These are phyloP conservation scores for Mycogone perniciosa DNA, from an alignment of 2,329 filamentous ascomycete genomes.

Conservation along the genomic window DNA sequence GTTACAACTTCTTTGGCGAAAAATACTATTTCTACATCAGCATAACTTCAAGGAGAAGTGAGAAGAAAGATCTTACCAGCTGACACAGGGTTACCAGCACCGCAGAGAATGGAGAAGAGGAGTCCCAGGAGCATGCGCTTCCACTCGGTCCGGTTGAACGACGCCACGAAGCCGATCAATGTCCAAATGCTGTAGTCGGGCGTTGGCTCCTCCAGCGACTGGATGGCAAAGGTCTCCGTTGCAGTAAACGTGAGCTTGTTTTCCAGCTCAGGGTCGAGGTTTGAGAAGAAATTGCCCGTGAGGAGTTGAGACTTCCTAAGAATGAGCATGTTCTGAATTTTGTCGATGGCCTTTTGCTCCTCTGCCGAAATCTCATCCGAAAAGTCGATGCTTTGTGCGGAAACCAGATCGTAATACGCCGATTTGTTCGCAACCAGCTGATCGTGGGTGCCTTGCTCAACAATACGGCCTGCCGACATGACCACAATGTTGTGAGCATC, in stretches of 20 bases:
- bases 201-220: conserved; percentile 33
- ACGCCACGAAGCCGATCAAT: conserved; percentile 51
- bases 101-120: conserved; percentile 67
- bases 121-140: conserved; percentile 30
- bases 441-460: conserved; percentile 52
- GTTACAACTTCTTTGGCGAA: conserved; percentile 82
- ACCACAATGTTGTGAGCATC: conserved; percentile 27
- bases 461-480: conserved; percentile 22
- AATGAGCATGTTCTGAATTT: conserved; percentile 44
- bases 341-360: conserved; percentile 44
- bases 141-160: neutral
- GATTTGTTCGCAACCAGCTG: conserved; percentile 62
- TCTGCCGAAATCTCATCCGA: conserved; percentile 49
- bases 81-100: conserved; percentile 66
- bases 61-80: conserved; percentile 11
- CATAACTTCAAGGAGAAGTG: neutral
- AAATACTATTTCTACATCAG: conserved; percentile 49
- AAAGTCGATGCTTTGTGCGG: conserved; percentile 74
- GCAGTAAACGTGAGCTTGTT: conserved; percentile 50
- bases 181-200: conserved; percentile 50
- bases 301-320: conserved; percentile 39
- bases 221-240: conserved; percentile 52
- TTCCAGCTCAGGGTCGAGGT: conserved; percentile 57
- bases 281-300: conserved; percentile 37
- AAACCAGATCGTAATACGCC: conserved; percentile 79